phyloP scores from a whole-genome alignment of 2,329 filamentous ascomycete genomes.

The Ophiosphaerella narmari region DNA sequence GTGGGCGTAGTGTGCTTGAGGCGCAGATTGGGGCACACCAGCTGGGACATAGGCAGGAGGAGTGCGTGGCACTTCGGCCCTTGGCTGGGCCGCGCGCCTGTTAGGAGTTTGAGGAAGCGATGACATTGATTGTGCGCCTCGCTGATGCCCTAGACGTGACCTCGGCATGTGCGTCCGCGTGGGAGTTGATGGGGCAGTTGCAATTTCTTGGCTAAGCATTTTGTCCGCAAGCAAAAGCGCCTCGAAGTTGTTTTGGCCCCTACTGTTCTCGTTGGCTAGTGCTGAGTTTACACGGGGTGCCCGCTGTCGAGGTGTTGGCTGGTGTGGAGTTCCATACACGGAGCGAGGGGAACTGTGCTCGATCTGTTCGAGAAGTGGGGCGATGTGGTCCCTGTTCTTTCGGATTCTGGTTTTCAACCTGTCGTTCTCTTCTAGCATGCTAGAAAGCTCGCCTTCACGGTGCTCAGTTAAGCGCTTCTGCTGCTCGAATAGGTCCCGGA shows the following conservation, averaged over 20 bases:
- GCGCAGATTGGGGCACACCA: conserved; percentile 48
- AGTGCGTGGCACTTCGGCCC: conserved; percentile 59
- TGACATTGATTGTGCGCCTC: conserved; percentile 81
- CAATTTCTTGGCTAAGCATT: conserved; percentile 77
- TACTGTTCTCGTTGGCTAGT: conserved; percentile 47
- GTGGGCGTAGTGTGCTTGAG: conserved; percentile 41
- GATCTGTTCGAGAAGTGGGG: conserved; percentile 50
- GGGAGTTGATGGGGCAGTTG: conserved; percentile 75
- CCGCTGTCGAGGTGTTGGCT: conserved; percentile 51
- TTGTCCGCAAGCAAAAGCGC: conserved; percentile 75
- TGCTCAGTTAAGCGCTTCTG: conserved; percentile 80
- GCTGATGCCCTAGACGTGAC: conserved; percentile 66
- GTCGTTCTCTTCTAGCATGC: conserved; percentile 74
- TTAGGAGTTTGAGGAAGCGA: conserved; percentile 79
- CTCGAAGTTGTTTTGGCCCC: conserved; percentile 70
- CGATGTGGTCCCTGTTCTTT: conserved; percentile 87
- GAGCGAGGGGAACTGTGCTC: conserved; percentile 71
- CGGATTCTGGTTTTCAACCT: conserved; percentile 81
- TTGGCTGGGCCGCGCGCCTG: conserved; percentile 62
- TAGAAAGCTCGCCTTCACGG: conserved; percentile 73
- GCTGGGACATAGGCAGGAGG: conserved; percentile 40
- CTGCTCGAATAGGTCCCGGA: conserved; percentile 69
- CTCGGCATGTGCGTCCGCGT: conserved; percentile 54
- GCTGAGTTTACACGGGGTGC: conserved; percentile 47
- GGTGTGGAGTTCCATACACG: conserved; percentile 58